Percentiles rank a stretch among this genome's conserved stretches.
Conservation (phyloP, 2,329 filamentous ascomycete species). For the Fusarium sp. region DNA sequence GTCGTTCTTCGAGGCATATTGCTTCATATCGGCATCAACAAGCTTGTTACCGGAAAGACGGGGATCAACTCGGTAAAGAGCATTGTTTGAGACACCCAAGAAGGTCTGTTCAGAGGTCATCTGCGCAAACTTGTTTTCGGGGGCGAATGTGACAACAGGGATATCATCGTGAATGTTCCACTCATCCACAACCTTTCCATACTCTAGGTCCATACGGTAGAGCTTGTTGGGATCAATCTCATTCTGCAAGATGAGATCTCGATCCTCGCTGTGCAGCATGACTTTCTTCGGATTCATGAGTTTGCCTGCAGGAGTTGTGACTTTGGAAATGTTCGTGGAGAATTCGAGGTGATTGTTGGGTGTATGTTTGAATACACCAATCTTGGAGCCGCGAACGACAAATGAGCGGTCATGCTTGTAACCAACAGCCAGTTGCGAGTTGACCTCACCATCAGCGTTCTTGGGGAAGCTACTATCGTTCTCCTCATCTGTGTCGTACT, state of each 20-base stretch:
- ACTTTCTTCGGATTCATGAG: conserved; percentile 95
- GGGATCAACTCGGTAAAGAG: conserved; percentile 92
- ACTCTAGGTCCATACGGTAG: conserved; percentile 97
- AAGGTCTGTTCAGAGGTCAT: conserved; percentile 97
- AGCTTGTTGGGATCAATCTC: conserved; percentile 85
- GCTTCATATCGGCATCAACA: conserved; percentile 91
- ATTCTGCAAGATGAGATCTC: conserved; percentile 90
- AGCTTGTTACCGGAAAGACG: conserved; percentile 91
- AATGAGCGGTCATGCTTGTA: conserved; percentile 98
- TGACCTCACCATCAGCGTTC: conserved; percentile 78
- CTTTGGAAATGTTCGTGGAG: conserved; percentile 95
- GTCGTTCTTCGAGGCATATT: conserved; percentile 96
- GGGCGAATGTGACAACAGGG: conserved; percentile 88
- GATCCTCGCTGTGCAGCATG: conserved; percentile 92
- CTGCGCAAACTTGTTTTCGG: conserved; percentile 97
- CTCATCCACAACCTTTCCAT: conserved; percentile 97
- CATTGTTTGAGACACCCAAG: conserved; percentile 90
- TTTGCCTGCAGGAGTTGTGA: conserved; percentile 86
- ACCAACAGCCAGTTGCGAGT: conserved; percentile 93
- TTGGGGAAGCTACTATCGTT: conserved; percentile 79
- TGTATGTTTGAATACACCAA: conserved; percentile 98
- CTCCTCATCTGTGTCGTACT: conserved; percentile 76
- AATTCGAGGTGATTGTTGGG: conserved; percentile 93
- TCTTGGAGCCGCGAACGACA: conserved; percentile 96
- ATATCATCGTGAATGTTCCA: conserved; percentile 99